Evolutionary conservation across 352 stramenopile species (phyloP).

Genomic region (Globisporangium parvum): DNA sequence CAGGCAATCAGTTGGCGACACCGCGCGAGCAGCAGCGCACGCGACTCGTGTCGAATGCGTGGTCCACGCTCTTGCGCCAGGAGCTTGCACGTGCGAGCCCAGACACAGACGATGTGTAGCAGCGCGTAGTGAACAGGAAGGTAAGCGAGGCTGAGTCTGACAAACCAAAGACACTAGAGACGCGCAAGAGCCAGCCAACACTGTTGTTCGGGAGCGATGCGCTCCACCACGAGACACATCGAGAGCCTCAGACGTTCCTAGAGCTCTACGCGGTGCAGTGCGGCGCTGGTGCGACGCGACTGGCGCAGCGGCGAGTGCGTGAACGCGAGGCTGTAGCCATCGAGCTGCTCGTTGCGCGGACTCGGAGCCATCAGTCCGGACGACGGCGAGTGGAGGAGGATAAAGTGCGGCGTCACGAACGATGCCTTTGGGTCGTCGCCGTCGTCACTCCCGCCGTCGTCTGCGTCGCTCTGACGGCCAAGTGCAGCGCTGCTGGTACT

Average conservation of each 20-base stretch:
- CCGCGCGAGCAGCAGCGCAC: background rate
- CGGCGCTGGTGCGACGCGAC: background rate
- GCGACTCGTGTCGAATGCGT: constrained; percentile 20
- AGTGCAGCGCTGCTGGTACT: background rate
- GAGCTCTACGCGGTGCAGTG: background rate
- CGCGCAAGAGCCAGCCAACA: too few species aligned
- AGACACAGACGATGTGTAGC: background rate
- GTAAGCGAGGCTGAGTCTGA: too few species aligned
- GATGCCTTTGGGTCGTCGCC: constrained; percentile 3
- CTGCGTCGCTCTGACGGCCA: background rate
- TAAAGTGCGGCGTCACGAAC: constrained; percentile 8
- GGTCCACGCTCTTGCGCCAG: constrained; percentile 33
- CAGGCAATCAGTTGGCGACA: constrained; percentile 3
- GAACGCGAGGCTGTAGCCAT: background rate
- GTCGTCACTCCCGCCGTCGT: background rate
- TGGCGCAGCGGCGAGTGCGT: background rate
- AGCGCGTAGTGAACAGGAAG: background rate
- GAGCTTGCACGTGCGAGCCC: constrained; percentile 8
- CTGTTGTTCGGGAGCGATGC: too few species aligned
- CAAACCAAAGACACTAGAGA: too few species aligned
- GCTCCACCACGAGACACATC: background rate
- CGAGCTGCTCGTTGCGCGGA: background rate
- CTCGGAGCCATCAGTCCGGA: background rate
- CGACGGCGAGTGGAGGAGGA: constrained; percentile 3
- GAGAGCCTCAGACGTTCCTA: background rate